A percentile compares a stretch with the other conserved stretches of the same genome.
These are phyloP conservation scores for Chiua virens DNA, from an alignment of 768 basidiomycete genomes.

Conservation along the genomic window DNA sequence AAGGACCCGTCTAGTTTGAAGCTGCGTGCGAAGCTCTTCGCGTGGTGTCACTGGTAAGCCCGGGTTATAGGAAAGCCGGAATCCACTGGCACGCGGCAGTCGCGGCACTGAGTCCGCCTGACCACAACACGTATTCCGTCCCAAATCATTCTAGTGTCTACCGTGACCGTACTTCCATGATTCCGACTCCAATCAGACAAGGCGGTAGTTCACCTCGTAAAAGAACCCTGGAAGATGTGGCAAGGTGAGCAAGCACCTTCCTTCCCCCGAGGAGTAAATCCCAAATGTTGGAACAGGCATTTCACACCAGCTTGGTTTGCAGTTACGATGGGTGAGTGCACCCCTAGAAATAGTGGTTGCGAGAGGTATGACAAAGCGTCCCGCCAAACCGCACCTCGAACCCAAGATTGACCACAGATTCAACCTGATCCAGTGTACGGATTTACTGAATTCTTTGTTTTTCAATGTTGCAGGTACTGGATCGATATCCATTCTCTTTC, in stretches of 20 bases:
- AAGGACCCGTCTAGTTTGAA: no score
- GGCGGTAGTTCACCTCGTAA: not conserved
- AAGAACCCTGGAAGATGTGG: constrained; percentile 36
- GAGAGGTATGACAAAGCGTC: not conserved
- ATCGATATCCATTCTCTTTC: constrained; percentile 54
- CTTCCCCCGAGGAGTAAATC: not conserved
- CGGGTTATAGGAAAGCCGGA: no score
- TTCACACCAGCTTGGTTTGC: constrained; percentile 60
- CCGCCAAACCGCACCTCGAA: not conserved
- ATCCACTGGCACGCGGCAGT: no score
- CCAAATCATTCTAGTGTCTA: not conserved
- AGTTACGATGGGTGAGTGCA: constrained; percentile 49
- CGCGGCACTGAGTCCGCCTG: no score
- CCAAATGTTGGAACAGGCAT: constrained; percentile 31
- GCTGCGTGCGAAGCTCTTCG: no score
- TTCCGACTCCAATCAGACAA: not conserved
- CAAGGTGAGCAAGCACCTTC: constrained; percentile 27
- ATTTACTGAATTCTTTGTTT: not conserved
- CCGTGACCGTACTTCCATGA: not conserved
- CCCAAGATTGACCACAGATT: not conserved
- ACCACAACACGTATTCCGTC: not conserved
- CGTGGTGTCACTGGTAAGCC: no score
- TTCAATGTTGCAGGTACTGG: constrained; percentile 41
- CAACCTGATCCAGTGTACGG: not conserved
- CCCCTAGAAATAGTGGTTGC: no score